Evolutionary conservation across 495 filamentous ascomycete genomes (phyloP), one percentile per base, ranked within the genome.

Genomic region (Penicillium herquei): DNA sequence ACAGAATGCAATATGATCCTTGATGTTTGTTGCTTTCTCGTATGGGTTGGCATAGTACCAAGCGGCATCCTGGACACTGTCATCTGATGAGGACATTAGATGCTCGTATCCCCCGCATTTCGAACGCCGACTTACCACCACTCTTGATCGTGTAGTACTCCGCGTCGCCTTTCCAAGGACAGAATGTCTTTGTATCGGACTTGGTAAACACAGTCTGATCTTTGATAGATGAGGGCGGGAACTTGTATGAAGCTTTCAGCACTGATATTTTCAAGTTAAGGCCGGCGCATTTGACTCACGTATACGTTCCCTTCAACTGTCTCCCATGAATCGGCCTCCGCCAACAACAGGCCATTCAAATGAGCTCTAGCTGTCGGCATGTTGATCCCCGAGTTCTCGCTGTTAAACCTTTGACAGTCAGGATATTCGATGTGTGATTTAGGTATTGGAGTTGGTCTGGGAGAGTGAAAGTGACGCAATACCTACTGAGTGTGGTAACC

Each of bases 291-390:
- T 49, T 26, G 6, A 59, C 71, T 50, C 68, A 87, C 86, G 60
- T 91, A 90, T 59, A 90, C 75, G 65, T 89, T 91, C 50, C 85
- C 86, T 65, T 90, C 87, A 12, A 90, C 85, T 5, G 80, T 71
- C 65, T 86, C 81, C 70, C 81, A 90, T 16, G 70, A 68, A 18
- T 84, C 78, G 0, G 86, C 76, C 59, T 84, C 78, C 16, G 86
- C 87, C 50, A 90, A 71, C 41, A 79, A 65, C 35, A 71, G 74
- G 58, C 80, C 84, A 54, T 81, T 77, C 42, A 87, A 70, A 46
- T 73, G 81, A 14, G 85, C 87, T 52, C 70, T 78, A 49, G 84
- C 87, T 62, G 78, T 78, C 42, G 65, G 61, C 74, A 78, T 80
- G 1, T 44, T 66, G 52, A 35, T 35, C n/a, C n/a, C n/a, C n/a